Conservation (phyloP, 495 filamentous ascomycete genomes). For the Neurospora sublineolata region DNA sequence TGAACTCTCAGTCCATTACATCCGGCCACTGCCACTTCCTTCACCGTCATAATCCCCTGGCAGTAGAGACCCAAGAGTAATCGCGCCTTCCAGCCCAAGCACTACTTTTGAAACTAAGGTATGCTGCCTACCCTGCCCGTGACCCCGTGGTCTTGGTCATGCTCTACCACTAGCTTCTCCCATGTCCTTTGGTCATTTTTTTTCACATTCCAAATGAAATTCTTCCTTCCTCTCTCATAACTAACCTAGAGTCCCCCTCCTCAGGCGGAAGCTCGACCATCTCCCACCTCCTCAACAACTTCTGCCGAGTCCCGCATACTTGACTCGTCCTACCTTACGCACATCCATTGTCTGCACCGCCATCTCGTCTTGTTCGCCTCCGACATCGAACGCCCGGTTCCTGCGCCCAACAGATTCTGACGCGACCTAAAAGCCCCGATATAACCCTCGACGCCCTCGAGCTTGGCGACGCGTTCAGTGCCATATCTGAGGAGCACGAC, state of each 20-base stretch:
- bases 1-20: not conserved
- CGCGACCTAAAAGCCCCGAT: not conserved
- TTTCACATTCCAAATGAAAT: not conserved
- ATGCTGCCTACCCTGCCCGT: not conserved
- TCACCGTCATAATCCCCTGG: not conserved
- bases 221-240: not conserved
- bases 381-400: not conserved
- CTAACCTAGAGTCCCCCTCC: not conserved
- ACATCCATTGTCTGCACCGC: not conserved
- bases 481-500: not conserved
- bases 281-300: not conserved
- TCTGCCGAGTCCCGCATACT: not conserved
- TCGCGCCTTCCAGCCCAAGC: not conserved
- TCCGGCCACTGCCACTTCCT: not conserved
- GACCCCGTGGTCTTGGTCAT: not conserved
- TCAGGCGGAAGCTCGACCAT: not conserved
- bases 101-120: not conserved
- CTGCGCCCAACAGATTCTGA: not conserved
- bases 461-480: not conserved
- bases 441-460: not conserved
- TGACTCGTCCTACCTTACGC: not conserved
- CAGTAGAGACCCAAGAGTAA: not conserved
- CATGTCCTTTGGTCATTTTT: not conserved
- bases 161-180: not conserved
- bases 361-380: not conserved